phyloP scores from a whole-genome alignment of 345 rosid genomes.

The Dimocarpus longan region DNA sequence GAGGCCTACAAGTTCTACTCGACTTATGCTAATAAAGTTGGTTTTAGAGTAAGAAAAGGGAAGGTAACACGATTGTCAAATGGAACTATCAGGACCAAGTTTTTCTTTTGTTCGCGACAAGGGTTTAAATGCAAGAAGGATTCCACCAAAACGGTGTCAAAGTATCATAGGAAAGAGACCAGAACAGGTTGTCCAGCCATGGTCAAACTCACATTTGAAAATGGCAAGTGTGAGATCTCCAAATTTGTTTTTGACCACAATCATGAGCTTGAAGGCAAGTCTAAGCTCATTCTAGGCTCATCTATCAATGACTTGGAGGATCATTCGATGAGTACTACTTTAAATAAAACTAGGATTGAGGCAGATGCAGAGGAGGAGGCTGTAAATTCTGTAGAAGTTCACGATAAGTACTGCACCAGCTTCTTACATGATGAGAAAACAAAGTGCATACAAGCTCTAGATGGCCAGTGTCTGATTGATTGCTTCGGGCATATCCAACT shows the following conservation, averaged over 20 bases:
- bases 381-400: background rate
- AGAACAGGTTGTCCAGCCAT: conserved; percentile 31
- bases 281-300: background rate
- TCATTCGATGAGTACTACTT: background rate
- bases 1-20: conserved; percentile 22
- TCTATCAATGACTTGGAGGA: background rate
- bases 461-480: conserved; percentile 21
- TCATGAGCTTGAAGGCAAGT: conserved; percentile 18
- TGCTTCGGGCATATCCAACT: conserved; percentile 19
- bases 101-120: conserved; percentile 21
- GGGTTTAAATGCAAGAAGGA: conserved; percentile 24
- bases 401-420: background rate
- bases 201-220: conserved; percentile 10
- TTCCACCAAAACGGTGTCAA: background rate
- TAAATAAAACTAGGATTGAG: background rate
- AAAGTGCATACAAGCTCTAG: conserved; percentile 7
- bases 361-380: background rate
- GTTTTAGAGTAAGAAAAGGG: conserved; percentile 26
- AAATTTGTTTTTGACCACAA: conserved; percentile 11
- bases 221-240: conserved; percentile 28
- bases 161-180: conserved; percentile 32
- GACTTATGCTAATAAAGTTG: conserved; percentile 12
- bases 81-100: conserved; percentile 13
- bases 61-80: conserved; percentile 14
- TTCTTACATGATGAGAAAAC: background rate